These are phyloP conservation scores for Xerophyta viscosa DNA, from an alignment of 106 monocot genomes.

Conservation along the genomic window DNA sequence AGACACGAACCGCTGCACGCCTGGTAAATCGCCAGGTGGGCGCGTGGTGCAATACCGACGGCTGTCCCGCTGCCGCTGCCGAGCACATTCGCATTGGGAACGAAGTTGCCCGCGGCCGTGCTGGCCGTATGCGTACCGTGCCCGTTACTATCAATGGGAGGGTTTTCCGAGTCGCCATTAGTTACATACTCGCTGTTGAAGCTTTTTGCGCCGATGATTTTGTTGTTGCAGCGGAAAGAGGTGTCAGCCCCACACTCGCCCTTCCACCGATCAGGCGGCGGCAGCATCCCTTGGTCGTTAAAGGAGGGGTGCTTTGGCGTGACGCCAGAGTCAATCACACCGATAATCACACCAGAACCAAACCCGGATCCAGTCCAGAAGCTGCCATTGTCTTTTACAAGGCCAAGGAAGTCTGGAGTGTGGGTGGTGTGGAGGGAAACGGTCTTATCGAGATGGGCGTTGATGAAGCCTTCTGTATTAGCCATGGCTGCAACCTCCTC, in stretches of 20 bases:
- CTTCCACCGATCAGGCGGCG: slow-evolving; percentile 3
- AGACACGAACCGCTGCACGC: neutral
- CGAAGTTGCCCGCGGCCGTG: slow-evolving; percentile 9
- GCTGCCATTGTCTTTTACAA: neutral
- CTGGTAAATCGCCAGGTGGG: slow-evolving; percentile 20
- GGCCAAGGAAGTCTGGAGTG: slow-evolving; percentile 30
- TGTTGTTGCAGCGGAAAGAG: neutral
- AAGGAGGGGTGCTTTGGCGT: slow-evolving; percentile 29
- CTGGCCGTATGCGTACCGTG: slow-evolving; percentile 17
- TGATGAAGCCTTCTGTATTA: slow-evolving; percentile 12
- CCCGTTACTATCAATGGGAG: neutral
- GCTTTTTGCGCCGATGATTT: neutral
- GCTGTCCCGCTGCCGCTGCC: slow-evolving; percentile 7
- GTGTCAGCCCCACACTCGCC: neutral
- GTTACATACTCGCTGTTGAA: no score
- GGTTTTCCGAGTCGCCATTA: neutral
- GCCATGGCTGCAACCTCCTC: slow-evolving; percentile 4
- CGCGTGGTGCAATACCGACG: slow-evolving; percentile 18
- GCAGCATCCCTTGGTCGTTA: slow-evolving; percentile 1
- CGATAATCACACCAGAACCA: slow-evolving; percentile 34
- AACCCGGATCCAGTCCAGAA: slow-evolving; percentile 5
- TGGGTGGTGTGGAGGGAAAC: slow-evolving; percentile 21
- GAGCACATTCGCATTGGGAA: neutral
- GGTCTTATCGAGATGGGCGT: neutral
- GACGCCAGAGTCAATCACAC: slow-evolving; percentile 30